Conservation (phyloP, 805 yeast species). For the Metschnikowia baotianmanensis region DNA sequence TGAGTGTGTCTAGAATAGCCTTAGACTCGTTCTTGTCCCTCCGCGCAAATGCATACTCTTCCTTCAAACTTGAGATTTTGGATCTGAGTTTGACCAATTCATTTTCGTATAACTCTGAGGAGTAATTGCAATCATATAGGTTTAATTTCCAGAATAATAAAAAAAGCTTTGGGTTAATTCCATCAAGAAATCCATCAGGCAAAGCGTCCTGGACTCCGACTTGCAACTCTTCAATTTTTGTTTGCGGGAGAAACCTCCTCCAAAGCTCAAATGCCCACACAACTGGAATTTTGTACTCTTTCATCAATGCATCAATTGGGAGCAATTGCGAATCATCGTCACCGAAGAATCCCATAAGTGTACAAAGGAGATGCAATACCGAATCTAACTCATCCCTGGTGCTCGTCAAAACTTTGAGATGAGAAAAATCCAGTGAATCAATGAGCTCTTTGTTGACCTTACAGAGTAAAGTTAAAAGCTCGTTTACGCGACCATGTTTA, state of each 20-base stretch:
- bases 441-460: slow-evolving; percentile 43
- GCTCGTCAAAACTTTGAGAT: slow-evolving; percentile 69
- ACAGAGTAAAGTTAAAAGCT: slow-evolving; percentile 64
- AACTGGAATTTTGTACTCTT: slow-evolving; percentile 45
- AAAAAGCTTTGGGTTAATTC: slow-evolving; percentile 28
- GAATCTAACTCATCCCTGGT: slow-evolving; percentile 70
- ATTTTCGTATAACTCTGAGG: slow-evolving; percentile 46
- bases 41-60: slow-evolving; percentile 29
- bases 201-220: slow-evolving; percentile 6
- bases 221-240: slow-evolving; percentile 17
- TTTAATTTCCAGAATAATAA: slow-evolving; percentile 67
- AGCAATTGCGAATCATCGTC: slow-evolving; percentile 32
- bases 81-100: slow-evolving; percentile 43
- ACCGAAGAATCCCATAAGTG: slow-evolving; percentile 54
- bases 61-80: slow-evolving; percentile 33
- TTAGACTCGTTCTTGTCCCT: slow-evolving; percentile 23
- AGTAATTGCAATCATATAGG: slow-evolving; percentile 65
- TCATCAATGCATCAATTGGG: slow-evolving; percentile 40
- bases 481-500: slow-evolving; percentile 48
- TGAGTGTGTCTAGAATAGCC: slow-evolving; percentile 22
- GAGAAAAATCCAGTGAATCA: slow-evolving; percentile 31
- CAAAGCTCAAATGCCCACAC: slow-evolving; percentile 78
- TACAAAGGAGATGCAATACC: slow-evolving; percentile 63
- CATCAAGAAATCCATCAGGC: slow-evolving; percentile 11
- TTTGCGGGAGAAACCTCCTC: slow-evolving; percentile 48